Percentiles rank a stretch among this genome's conserved stretches.
Conservation (phyloP, 2,329 filamentous ascomycete species). For the Cladosporium colombiae region DNA sequence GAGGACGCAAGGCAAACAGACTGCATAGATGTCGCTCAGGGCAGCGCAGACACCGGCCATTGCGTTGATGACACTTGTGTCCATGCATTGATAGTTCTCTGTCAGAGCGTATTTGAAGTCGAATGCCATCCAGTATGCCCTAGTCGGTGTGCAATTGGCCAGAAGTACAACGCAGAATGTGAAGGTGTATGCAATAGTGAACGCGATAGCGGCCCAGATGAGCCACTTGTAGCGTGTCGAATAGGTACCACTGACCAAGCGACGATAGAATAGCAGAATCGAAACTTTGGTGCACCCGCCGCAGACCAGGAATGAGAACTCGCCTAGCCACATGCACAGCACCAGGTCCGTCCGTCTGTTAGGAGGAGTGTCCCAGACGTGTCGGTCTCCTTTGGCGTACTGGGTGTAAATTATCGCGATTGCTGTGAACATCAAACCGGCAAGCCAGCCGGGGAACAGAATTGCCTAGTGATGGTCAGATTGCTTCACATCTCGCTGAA, state of each 20-base stretch:
- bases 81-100: slow-evolving; percentile 38
- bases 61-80: slow-evolving; percentile 43
- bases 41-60: slow-evolving; percentile 42
- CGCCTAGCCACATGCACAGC: slow-evolving; percentile 37
- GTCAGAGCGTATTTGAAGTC: slow-evolving; percentile 36
- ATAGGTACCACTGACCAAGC: slow-evolving; percentile 41
- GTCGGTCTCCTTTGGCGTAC: slow-evolving; percentile 35
- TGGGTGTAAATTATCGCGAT: slow-evolving; percentile 28
- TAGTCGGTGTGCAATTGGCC: slow-evolving; percentile 43
- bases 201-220: slow-evolving; percentile 41
- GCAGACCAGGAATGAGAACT: slow-evolving; percentile 38
- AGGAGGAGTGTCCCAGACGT: slow-evolving; percentile 40
- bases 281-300: slow-evolving; percentile 41
- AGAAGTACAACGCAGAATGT: slow-evolving; percentile 33
- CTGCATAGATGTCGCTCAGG: slow-evolving; percentile 43
- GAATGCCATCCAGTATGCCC: slow-evolving; percentile 45
- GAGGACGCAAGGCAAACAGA: slow-evolving; percentile 45
- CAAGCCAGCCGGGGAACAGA: slow-evolving; percentile 30
- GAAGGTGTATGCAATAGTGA: slow-evolving; percentile 43
- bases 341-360: slow-evolving; percentile 22
- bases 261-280: slow-evolving; percentile 46
- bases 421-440: slow-evolving; percentile 28
- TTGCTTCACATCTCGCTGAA: neutral
- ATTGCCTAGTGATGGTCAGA: slow-evolving; percentile 23
- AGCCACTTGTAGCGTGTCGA: slow-evolving; percentile 40